Base-by-base conservation (phyloP, 345 rosid species). In the Lagerstroemia speciosa region DNA sequence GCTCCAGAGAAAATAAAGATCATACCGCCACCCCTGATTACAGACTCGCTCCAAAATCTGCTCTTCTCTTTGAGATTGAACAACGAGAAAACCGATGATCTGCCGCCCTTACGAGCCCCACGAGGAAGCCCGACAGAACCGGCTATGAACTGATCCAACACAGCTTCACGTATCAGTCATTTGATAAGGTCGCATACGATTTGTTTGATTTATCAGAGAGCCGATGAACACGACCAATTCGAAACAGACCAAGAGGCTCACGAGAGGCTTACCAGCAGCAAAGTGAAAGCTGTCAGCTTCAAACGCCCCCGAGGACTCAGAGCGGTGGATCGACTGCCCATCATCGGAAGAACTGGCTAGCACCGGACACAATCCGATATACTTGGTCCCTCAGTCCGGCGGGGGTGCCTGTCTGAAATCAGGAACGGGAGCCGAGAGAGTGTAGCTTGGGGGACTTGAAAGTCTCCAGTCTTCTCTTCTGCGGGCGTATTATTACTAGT, bases 11-110 rank as follows among this genome's bases (percentile, higher is more conserved):
- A 45, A 17, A 34, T 8, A 33, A 45, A 19, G 33, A 12, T 1
- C 43, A 26, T 31, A 64, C 79, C 82, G 77, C 97, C 91, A 24
- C 73, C 77, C 46, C 86, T 96, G 55, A 94, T 78, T 53, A 91
- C 91, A 75, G 90, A 72, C 80, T 94, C 98, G 65, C 89, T 91
- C 99, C 99, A 94, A 74, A 86, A 94, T 76, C 83, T 84, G 82
- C 93, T 94, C 82, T 80, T 88, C 29, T 83, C 96, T 74, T 73
- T 89, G 74, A 94, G 92, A 75, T 89, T 94, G 78, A 94, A 94
- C 81, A 94, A 77, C 30, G 99, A 94, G 68, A 94, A 89, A 53
- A 92, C 88, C 0, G 99, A 92, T 65, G 86, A 76, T 68, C 50
- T 87, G 22, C 74, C 83, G 45, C 76, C 71, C 65, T 63, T 80